Evolutionary conservation across 148 eudicot genomes (phyloP).

Genomic region (Rhododendron mucronatum): DNA sequence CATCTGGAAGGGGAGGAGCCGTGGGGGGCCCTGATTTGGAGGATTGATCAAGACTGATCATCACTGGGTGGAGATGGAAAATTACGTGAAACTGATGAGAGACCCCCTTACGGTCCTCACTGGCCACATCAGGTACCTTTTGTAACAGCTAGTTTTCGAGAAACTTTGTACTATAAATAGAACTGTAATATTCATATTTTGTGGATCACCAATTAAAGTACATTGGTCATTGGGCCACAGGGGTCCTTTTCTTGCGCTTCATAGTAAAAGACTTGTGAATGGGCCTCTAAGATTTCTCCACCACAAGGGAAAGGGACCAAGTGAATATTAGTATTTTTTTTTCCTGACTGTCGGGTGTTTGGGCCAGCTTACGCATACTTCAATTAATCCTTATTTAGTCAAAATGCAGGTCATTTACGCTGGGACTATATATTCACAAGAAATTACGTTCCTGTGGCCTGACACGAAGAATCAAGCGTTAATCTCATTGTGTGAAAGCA

Average conservation of each 20-base stretch:
- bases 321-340: no score
- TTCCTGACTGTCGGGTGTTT: not conserved
- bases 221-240: not conserved
- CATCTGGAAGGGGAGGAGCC: not conserved
- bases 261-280: not conserved
- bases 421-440: not conserved
- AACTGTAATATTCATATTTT: not conserved
- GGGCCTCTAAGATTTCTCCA: not conserved
- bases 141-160: not conserved
- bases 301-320: not conserved
- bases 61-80: not conserved
- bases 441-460: not conserved
- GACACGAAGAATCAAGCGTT: not conserved
- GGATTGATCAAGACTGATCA: slow-evolving; percentile 2
- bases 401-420: not conserved
- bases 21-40: not conserved
- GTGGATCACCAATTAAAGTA: not conserved
- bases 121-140: not conserved
- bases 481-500: not conserved
- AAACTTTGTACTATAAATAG: not conserved
- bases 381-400: not conserved
- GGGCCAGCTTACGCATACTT: not conserved
- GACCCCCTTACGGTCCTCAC: not conserved
- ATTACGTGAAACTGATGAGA: not conserved
- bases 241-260: not conserved